These are phyloP conservation scores for Elongisporangium senticosum DNA, from an alignment of 352 stramenopile species.

Conservation along the genomic window DNA sequence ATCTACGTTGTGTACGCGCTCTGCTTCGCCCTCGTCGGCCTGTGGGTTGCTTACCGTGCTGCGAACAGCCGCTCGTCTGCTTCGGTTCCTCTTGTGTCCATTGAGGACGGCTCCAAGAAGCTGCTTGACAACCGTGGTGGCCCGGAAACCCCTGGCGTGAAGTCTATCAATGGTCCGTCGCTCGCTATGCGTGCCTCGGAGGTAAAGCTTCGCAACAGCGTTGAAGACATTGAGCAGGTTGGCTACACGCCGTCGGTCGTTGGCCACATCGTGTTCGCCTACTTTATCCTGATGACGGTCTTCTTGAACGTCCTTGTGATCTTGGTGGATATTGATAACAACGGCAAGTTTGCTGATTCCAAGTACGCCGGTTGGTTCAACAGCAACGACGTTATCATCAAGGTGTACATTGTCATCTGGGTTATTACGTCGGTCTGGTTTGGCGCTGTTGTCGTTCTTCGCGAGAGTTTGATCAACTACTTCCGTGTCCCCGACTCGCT, in stretches of 20 bases:
- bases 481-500: constrained; percentile 42
- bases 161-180: constrained; percentile 23
- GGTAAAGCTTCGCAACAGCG: constrained; percentile 33
- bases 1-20: constrained; percentile 48
- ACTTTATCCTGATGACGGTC: constrained; percentile 52
- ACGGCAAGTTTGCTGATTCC: constrained; percentile 37
- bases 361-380: constrained; percentile 50
- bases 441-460: constrained; percentile 33
- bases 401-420: constrained; percentile 60
- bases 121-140: constrained; percentile 48
- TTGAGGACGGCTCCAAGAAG: constrained; percentile 41
- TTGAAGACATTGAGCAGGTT: constrained; percentile 45
- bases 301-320: constrained; percentile 52
- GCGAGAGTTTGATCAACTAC: constrained; percentile 49
- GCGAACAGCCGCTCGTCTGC: constrained; percentile 14
- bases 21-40: constrained; percentile 24
- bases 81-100: constrained; percentile 11
- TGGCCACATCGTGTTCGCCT: constrained; percentile 43
- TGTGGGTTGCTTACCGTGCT: constrained; percentile 23
- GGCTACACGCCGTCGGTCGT: constrained; percentile 40
- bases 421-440: constrained; percentile 50
- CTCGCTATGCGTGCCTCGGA: constrained; percentile 37
- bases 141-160: constrained; percentile 35
- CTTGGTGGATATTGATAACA: constrained; percentile 48
- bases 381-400: constrained; percentile 39